Base-by-base conservation (phyloP, 441 rosid species). In the Populus hybrid region DNA sequence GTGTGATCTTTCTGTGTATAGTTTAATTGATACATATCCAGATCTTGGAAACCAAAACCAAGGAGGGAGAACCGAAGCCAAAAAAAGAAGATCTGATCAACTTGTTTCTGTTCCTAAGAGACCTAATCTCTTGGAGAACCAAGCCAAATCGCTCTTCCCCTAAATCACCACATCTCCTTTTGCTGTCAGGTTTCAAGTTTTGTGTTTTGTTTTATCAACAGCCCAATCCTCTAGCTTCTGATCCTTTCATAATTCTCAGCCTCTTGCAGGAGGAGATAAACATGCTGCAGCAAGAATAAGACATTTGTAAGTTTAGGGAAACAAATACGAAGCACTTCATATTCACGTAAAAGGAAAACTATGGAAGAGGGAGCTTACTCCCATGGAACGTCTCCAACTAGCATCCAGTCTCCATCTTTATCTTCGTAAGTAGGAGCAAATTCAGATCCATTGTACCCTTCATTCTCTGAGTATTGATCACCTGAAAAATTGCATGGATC, bases 321-420 rank as follows among this genome's bases (percentile, higher is more conserved):
- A 30, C 23, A 24, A 70, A 38, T 2, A 42, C 24, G 6, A 10
- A 46, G 40, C 20, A 8, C 36, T 14, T 6, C 8, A 12, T 11
- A 16, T 69, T 34, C 54, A 24, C 73, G 11, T 35, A 69, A 8
- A 36, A 40, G 46, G 46, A 40, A 40, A 50, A 46, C 8, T 6
- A 65, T 35, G n/a, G 16, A 64, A 38, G 65, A 20, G 54, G 54
- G 80, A 76, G 84, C 96, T 87, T 80, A 93, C 94, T 84, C 84
- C 97, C 97, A 93, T 12, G 97, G 95, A 71, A 91, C 97, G 84
- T 92, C 97, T 75, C 97, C 95, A 8, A 90, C 91, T 21, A 95
- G 90, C 97, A 95, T 95, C 98, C 93, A 90, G 38, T 95, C 98
- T 61, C 98, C 94, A 79, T 95, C 98, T 78, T 90, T 93, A 83